Evolutionary conservation across 2,329 filamentous ascomycete species (phyloP).

Genomic region (Sporothrix mexicana): DNA sequence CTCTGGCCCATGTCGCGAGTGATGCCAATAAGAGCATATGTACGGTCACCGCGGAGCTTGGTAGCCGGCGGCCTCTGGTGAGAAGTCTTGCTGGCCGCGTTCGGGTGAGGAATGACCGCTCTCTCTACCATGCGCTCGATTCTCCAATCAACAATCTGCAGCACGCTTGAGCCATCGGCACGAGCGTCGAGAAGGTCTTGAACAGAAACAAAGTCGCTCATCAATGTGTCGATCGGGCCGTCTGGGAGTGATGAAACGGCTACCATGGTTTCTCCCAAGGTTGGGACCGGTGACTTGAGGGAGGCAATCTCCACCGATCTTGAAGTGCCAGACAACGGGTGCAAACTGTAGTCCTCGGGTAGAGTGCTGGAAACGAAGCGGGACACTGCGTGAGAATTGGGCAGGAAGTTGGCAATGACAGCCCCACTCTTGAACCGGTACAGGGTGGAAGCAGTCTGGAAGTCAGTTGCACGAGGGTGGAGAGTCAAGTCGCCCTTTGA

Average conservation of each 20-base stretch:
- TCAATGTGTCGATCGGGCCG: no score
- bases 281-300: no score
- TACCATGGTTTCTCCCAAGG: no score
- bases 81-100: not conserved
- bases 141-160: constrained; percentile 50
- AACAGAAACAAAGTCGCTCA: not conserved
- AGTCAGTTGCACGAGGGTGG: constrained; percentile 11
- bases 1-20: constrained; percentile 55
- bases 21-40: constrained; percentile 50
- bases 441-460: constrained; percentile 1
- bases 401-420: constrained; percentile 46
- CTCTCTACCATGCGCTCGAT: constrained; percentile 43
- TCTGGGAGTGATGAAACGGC: not conserved
- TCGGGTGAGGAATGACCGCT: constrained; percentile 35
- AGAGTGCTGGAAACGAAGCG: constrained; percentile 39
- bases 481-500: constrained; percentile 25
- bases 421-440: constrained; percentile 33
- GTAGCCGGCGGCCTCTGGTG: not conserved
- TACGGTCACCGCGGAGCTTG: constrained; percentile 45
- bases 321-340: not conserved
- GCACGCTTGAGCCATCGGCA: not conserved
- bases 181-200: not conserved
- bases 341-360: constrained; percentile 33
- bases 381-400: constrained; percentile 41
- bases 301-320: no score